Evolutionary conservation across 2,329 filamentous ascomycete genomes (phyloP).

Genomic region (Penicillium verrucosum): DNA sequence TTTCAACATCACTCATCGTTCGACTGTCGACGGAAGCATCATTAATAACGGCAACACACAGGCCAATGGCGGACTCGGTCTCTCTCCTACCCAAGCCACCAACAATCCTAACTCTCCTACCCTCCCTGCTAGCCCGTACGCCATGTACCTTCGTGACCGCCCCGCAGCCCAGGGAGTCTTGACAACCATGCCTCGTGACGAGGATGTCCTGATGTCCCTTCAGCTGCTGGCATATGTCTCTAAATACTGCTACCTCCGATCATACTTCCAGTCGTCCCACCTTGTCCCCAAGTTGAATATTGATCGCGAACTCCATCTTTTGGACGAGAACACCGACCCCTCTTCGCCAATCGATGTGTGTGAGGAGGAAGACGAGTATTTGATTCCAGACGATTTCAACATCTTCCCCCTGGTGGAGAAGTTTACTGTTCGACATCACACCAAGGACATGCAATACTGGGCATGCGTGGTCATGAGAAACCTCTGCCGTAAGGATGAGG

Average conservation of each 20-base stretch:
- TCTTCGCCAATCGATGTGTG: slow-evolving; percentile 31
- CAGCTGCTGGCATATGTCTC: slow-evolving; percentile 96
- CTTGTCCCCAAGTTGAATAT: slow-evolving; percentile 90
- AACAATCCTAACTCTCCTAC: slow-evolving; percentile 70
- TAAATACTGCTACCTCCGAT: slow-evolving; percentile 94
- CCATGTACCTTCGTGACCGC: slow-evolving; percentile 75
- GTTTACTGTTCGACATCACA: slow-evolving; percentile 93
- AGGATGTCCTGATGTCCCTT: slow-evolving; percentile 96
- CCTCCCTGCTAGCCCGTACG: slow-evolving; percentile 67
- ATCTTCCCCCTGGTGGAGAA: slow-evolving; percentile 98
- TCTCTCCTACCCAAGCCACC: slow-evolving; percentile 64
- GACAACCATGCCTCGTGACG: slow-evolving; percentile 90
- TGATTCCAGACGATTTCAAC: slow-evolving; percentile 92
- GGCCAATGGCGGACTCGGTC: slow-evolving; percentile 64
- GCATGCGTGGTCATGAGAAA: slow-evolving; percentile 98
- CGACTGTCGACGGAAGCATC: slow-evolving; percentile 79
- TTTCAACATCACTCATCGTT: slow-evolving; percentile 90
- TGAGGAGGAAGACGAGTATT: slow-evolving; percentile 78
- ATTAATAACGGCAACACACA: slow-evolving; percentile 65
- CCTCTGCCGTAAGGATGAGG: slow-evolving; percentile 95
- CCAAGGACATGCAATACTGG: slow-evolving; percentile 99
- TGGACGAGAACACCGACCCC: slow-evolving; percentile 65
- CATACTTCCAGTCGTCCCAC: slow-evolving; percentile 94
- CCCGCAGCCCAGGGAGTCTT: slow-evolving; percentile 69
- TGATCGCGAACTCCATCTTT: slow-evolving; percentile 73